Evolutionary conservation across 2,329 filamentous ascomycete genomes (phyloP).

Genomic region (Penicillium sp.): DNA sequence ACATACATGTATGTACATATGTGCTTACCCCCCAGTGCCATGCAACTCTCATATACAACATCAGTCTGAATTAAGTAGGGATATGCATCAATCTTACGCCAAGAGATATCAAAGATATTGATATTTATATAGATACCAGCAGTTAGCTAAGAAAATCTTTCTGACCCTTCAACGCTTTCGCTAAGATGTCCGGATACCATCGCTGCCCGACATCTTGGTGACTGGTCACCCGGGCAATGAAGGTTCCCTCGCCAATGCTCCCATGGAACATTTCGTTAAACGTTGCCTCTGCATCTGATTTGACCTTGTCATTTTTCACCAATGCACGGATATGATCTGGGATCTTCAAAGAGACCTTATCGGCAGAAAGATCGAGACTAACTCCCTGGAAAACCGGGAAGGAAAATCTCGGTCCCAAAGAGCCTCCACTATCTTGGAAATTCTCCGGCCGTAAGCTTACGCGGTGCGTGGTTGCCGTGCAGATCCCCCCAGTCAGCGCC

Average conservation of each 20-base stretch:
- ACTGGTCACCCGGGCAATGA: conserved; percentile 31
- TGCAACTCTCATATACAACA: conserved; percentile 12
- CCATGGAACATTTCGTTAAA: conserved; percentile 29
- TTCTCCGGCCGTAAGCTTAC: conserved; percentile 25
- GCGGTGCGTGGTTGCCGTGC: conserved; percentile 32
- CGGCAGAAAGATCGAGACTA: conserved; percentile 26
- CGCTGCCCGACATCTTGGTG: conserved; percentile 32
- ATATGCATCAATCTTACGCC: background rate
- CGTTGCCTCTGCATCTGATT: conserved; percentile 32
- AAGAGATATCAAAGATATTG: background rate
- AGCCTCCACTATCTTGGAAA: conserved; percentile 20
- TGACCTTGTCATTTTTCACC: conserved; percentile 26
- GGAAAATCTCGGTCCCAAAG: conserved; percentile 28
- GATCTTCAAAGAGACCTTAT: conserved; percentile 24
- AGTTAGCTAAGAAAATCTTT: conserved; percentile 11
- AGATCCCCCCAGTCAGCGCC: conserved; percentile 28
- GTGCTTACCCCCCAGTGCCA: conserved; percentile 6
- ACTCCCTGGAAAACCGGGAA: conserved; percentile 33
- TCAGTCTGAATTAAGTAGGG: background rate
- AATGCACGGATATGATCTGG: conserved; percentile 26
- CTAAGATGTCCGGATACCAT: conserved; percentile 32
- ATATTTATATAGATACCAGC: too few species aligned
- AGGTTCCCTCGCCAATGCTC: conserved; percentile 28
- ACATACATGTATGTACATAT: too few species aligned
- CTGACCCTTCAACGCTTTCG: conserved; percentile 24